Percentiles rank a stretch among this genome's conserved stretches.
phyloP scores from a whole-genome alignment of 768 basidiomycete genomes.

The Lentinula boryana region DNA sequence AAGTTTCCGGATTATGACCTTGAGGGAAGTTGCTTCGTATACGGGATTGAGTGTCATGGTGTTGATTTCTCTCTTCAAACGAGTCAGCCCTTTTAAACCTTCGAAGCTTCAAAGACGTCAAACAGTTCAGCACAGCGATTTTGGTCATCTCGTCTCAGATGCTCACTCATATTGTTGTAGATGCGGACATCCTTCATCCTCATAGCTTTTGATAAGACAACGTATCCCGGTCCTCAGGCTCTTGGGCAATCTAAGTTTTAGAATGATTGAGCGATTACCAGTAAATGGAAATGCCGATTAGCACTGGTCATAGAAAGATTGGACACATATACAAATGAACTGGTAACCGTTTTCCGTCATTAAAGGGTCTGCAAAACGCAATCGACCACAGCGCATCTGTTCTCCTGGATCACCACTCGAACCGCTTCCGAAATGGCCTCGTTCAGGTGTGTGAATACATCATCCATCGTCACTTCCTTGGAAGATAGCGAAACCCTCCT shows the following conservation, averaged over 20 bases:
- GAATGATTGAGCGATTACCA: not conserved
- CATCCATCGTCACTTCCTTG: not conserved
- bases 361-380: conserved; percentile 44
- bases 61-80: not conserved
- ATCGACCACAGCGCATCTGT: conserved; percentile 61
- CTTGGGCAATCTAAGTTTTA: not conserved
- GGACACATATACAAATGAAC: not conserved
- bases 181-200: not conserved
- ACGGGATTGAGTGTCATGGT: not conserved
- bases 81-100: not conserved
- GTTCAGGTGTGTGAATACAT: conserved; percentile 17
- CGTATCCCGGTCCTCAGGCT: not conserved
- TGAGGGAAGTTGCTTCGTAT: conserved; percentile 53
- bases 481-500: conserved; percentile 23
- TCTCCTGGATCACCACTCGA: conserved; percentile 48
- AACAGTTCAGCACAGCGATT: not conserved
- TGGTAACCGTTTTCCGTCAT: not conserved
- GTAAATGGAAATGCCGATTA: not conserved
- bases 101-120: not conserved
- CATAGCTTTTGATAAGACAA: not conserved
- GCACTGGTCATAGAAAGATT: not conserved
- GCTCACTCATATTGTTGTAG: not conserved
- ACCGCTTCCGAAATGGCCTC: conserved; percentile 43
- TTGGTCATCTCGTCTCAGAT: not conserved
- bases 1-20: conserved; percentile 68